Base-by-base conservation (phyloP, 1,139 yeast genomes). In the Suhomyces taliae region DNA sequence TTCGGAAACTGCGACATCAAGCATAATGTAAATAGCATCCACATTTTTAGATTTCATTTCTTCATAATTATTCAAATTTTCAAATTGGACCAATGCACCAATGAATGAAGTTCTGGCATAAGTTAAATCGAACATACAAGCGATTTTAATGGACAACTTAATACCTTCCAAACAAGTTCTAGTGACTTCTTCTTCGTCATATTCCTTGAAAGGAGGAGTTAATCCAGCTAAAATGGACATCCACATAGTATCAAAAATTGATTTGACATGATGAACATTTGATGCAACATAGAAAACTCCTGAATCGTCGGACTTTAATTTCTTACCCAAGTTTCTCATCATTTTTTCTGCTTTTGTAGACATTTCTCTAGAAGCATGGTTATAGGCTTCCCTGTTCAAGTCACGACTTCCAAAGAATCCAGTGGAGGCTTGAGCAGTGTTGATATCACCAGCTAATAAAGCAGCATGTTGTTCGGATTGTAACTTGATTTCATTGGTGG, bases 381-480 rank as follows among this genome's bases (percentile, higher is more conserved):
- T 79, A 60, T 93, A 95, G 0, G 97, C 96, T 62, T 91, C 97
- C 56, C 90, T 79, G 47, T 82, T 85, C 48, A 81, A 65, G 62
- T 88, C 95, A 52, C 90, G 78, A 29, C 87, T 85, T 41, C 90
- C 86, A 58, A 90, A 88, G 42, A 88, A 78, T 5, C 88, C 85
- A 47, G 81, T 71, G 6, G 83, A 69, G 44, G 72, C 74, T 26
- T 54, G 49, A 12, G 54, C 53, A 38, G 68, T 70, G 11, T 59
- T 46, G 32, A 74, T 58, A 43, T 79, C 87, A 26, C 88, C 90
- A 3, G 93, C 78, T 47, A 91, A 69, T 53, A 90, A 73, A 0
- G 97, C 97, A 24, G 95, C 93, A 58, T 90, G 97, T 61, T 93
- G 99, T 64, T 95, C 99, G 36, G 96, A 88, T 52, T 87, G 85